These are phyloP conservation scores for Lasiosphaeris hirsuta DNA, from an alignment of 495 filamentous ascomycete species.

Conservation along the genomic window DNA sequence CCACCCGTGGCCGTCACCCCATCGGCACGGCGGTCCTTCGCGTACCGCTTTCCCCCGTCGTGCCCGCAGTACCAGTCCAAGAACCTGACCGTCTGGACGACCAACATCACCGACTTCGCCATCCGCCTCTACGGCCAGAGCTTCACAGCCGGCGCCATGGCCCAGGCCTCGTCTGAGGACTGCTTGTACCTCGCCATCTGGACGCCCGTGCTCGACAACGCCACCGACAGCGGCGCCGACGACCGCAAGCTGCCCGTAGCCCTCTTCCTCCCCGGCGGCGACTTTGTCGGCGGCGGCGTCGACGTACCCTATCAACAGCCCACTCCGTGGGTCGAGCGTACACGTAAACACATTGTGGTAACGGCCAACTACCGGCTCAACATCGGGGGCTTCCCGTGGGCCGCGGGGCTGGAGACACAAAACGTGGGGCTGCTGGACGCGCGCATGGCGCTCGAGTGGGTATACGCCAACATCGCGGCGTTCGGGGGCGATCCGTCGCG, in stretches of 20 bases:
- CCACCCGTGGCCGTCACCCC: slow-evolving; percentile 33
- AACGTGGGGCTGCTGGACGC: slow-evolving; percentile 47
- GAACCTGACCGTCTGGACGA: slow-evolving; percentile 32
- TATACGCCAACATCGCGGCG: slow-evolving; percentile 60
- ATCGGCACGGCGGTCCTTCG: slow-evolving; percentile 28
- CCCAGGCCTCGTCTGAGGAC: slow-evolving; percentile 43
- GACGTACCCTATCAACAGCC: slow-evolving; percentile 45
- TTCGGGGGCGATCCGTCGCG: slow-evolving; percentile 64
- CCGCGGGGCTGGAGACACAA: slow-evolving; percentile 18
- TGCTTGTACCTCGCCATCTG: slow-evolving; percentile 55
- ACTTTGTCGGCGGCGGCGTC: slow-evolving; percentile 39
- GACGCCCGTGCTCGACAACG: slow-evolving; percentile 33
- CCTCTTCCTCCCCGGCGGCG: slow-evolving; percentile 49
- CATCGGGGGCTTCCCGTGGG: slow-evolving; percentile 34
- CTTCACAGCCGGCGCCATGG: slow-evolving; percentile 30
- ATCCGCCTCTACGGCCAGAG: slow-evolving; percentile 32
- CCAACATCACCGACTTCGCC: slow-evolving; percentile 34
- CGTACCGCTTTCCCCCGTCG: slow-evolving; percentile 35
- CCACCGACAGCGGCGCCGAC: slow-evolving; percentile 18
- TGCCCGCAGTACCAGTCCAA: slow-evolving; percentile 35
- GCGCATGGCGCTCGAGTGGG: slow-evolving; percentile 61
- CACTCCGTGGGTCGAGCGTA: slow-evolving; percentile 37
- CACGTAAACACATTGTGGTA: slow-evolving; percentile 53
- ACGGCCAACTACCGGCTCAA: slow-evolving; percentile 53
- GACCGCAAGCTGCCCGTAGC: slow-evolving; percentile 40